phyloP scores from a whole-genome alignment of 495 filamentous ascomycete genomes.

The Tuber melanosporum region DNA sequence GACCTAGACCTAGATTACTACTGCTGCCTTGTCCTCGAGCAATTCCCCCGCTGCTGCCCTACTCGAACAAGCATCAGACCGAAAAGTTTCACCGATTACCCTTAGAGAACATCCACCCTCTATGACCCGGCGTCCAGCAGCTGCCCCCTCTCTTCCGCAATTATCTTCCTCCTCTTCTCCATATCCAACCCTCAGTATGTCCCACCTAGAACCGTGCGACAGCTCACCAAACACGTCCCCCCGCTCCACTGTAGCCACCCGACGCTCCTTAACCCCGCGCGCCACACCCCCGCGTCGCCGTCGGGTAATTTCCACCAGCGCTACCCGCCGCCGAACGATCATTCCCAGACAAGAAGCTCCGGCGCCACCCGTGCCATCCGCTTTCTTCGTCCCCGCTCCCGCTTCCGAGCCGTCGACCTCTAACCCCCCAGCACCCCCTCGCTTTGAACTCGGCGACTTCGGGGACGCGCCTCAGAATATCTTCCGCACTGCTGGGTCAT shows the following conservation, averaged over 20 bases:
- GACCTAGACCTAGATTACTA: background rate
- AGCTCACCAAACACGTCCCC: background rate
- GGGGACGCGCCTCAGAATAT: background rate
- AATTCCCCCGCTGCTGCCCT: background rate
- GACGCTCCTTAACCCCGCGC: background rate
- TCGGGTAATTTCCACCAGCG: background rate
- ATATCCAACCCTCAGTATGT: background rate
- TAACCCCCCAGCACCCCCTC: background rate
- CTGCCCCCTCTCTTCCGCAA: background rate
- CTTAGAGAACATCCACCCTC: background rate
- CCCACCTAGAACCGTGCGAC: background rate
- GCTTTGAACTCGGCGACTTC: background rate
- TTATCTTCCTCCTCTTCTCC: background rate
- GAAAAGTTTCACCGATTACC: background rate
- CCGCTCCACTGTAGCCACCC: background rate
- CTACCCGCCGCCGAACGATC: background rate
- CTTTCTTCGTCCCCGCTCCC: background rate
- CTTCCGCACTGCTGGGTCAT: background rate
- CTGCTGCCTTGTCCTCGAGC: background rate
- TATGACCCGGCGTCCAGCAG: background rate
- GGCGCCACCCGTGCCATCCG: background rate
- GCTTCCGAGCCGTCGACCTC: background rate
- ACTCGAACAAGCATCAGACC: background rate
- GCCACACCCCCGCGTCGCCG: background rate
- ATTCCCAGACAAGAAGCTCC: background rate